phyloP scores from a whole-genome alignment of 2,329 filamentous ascomycete species.

The Apiospora kogelbergensis region DNA sequence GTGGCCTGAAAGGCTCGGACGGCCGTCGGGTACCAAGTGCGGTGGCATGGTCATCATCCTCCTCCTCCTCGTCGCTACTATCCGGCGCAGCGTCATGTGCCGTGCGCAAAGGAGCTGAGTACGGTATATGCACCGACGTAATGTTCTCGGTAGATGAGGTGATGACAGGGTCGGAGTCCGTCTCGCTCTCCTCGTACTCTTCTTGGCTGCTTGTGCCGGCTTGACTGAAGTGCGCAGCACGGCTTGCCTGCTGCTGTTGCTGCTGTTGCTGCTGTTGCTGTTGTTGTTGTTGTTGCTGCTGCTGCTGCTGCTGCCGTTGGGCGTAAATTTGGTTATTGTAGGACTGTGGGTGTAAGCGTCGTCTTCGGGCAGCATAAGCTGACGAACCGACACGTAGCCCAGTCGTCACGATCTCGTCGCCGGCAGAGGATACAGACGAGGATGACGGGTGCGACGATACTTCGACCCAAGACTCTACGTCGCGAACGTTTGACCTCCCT shows the following conservation, averaged over 20 bases:
- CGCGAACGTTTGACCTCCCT: slow-evolving; percentile 23
- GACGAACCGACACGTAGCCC: slow-evolving; percentile 75
- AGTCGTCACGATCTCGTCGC: slow-evolving; percentile 88
- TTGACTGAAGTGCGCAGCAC: slow-evolving; percentile 31
- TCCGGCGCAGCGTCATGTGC: slow-evolving; percentile 40
- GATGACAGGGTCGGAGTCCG: slow-evolving; percentile 72
- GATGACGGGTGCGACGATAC: slow-evolving; percentile 90
- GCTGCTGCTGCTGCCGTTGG: slow-evolving; percentile 38
- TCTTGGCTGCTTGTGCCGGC: slow-evolving; percentile 76
- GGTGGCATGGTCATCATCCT: slow-evolving; percentile 78
- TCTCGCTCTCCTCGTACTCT: slow-evolving; percentile 92
- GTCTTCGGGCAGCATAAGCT: slow-evolving; percentile 57
- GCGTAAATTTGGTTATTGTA: slow-evolving; percentile 22
- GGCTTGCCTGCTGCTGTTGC: background rate
- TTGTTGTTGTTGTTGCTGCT: slow-evolving; percentile 18
- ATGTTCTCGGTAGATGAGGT: slow-evolving; percentile 60
- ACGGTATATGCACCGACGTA: slow-evolving; percentile 27
- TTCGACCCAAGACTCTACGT: slow-evolving; percentile 91
- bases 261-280: slow-evolving; percentile 23
- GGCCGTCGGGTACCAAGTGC: slow-evolving; percentile 63
- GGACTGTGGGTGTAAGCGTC: slow-evolving; percentile 40
- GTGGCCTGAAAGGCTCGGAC: slow-evolving; percentile 72
- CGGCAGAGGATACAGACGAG: slow-evolving; percentile 82
- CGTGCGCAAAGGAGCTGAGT: slow-evolving; percentile 35
- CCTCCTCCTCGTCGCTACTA: slow-evolving; percentile 48